A percentile compares a stretch with the other conserved stretches of the same genome.
phyloP scores from a whole-genome alignment of 768 basidiomycete genomes.

The Trametes villosa region DNA sequence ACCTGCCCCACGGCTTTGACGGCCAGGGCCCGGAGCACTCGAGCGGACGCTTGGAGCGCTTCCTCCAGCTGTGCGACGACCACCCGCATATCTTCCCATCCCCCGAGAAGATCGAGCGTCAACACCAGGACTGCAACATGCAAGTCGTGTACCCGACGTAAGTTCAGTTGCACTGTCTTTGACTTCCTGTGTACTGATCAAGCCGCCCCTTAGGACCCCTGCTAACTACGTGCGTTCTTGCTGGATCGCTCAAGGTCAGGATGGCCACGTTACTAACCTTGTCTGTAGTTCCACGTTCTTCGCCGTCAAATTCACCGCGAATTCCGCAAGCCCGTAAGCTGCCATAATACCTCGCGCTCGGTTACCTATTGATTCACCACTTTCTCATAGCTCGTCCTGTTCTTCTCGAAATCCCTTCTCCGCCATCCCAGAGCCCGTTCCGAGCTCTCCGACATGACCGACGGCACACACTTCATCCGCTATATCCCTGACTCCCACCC shows the following conservation, averaged over 20 bases:
- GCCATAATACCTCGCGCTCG: conserved; percentile 1
- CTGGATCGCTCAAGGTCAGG: conserved; percentile 6
- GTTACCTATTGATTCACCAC: too few relatives aligned
- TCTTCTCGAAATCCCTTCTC: conserved; percentile 96
- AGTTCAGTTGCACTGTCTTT: conserved; percentile 34
- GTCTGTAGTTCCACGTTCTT: conserved; percentile 85
- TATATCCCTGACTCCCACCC: conserved; percentile 86
- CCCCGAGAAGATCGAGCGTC: conserved; percentile 86
- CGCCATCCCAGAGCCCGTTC: conserved; percentile 96
- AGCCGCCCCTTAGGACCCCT: conserved; percentile 63
- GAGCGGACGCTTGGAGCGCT: conserved; percentile 92
- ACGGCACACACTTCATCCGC: conserved; percentile 88
- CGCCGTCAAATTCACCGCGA: conserved; percentile 97
- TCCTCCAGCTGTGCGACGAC: conserved; percentile 97
- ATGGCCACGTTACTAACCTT: conserved; percentile 16
- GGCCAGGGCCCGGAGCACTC: conserved; percentile 99
- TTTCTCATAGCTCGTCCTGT: conserved; percentile 72
- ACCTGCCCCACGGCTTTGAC: conserved; percentile 93
- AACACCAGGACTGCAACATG: conserved; percentile 99
- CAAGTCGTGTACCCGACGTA: conserved; percentile 97
- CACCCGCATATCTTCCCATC: conserved; percentile 92
- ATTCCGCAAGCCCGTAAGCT: conserved; percentile 90
- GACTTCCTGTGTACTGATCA: conserved; percentile 2
- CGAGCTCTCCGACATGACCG: conserved; percentile 83
- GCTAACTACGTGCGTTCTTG: conserved; percentile 77